These are phyloP conservation scores for Neurospora hispaniola DNA, from an alignment of 495 filamentous ascomycete species.

Conservation along the genomic window DNA sequence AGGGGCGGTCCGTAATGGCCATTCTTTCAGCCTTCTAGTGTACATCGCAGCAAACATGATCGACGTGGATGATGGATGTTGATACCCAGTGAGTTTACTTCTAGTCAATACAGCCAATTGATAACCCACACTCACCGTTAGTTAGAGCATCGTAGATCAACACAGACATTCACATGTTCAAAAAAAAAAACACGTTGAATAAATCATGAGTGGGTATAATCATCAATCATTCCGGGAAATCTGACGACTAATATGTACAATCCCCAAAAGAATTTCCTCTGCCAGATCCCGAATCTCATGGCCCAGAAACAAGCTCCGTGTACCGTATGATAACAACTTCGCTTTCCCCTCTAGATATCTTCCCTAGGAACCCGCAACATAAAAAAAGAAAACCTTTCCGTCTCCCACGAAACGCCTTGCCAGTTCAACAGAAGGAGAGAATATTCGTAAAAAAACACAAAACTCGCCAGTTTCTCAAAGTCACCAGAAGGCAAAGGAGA, in stretches of 20 bases:
- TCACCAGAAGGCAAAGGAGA: not conserved
- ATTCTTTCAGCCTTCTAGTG: not conserved
- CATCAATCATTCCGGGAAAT: not conserved
- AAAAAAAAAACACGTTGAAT: not conserved
- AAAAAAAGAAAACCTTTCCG: not conserved
- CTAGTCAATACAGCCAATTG: not conserved
- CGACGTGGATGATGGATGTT: not conserved
- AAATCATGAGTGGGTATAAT: not conserved
- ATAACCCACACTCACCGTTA: not conserved
- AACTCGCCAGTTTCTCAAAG: not conserved
- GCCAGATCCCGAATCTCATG: not conserved
- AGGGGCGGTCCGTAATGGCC: not conserved
- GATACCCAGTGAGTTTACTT: not conserved
- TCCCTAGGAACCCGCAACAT: not conserved
- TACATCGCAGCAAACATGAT: not conserved
- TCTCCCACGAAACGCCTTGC: not conserved
- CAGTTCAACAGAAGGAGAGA: not conserved
- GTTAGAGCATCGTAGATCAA: not conserved
- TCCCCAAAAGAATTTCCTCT: not conserved
- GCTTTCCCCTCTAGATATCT: not conserved
- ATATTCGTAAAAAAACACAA: not conserved
- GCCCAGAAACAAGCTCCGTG: not conserved
- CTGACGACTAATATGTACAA: not conserved
- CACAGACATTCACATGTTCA: not conserved
- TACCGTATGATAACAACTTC: not conserved